Conservation (phyloP, 139 green algal species). For the Chlamydomonas sp. region DNA sequence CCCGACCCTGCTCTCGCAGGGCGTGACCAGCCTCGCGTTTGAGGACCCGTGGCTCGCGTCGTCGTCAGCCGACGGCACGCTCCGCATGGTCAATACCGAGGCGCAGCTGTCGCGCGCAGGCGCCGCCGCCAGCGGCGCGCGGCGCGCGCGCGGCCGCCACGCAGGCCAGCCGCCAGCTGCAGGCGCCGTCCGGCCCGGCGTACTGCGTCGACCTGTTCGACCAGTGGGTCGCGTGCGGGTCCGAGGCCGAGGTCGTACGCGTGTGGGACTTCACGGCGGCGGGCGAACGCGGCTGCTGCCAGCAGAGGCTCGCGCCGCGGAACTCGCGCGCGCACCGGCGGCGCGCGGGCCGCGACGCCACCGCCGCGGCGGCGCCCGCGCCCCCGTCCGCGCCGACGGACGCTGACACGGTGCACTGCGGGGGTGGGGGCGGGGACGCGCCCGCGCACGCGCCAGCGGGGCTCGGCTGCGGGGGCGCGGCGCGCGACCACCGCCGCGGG, state of each 20-base stretch:
- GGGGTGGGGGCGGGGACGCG: too few species aligned
- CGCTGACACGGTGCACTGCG: too few species aligned
- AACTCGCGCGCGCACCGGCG: too few species aligned
- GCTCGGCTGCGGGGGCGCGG: too few species aligned
- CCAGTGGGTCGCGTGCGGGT: slow-evolving; percentile 37
- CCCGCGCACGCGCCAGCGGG: too few species aligned
- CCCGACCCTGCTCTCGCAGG: not conserved
- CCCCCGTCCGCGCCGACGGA: too few species aligned
- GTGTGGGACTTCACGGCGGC: slow-evolving; percentile 41
- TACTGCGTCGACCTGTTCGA: slow-evolving; percentile 43
- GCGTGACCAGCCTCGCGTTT: slow-evolving; percentile 35
- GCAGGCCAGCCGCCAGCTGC: slow-evolving; percentile 21
- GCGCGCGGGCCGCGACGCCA: too few species aligned
- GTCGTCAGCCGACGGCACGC: slow-evolving; percentile 12
- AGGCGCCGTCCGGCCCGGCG: slow-evolving; percentile 15
- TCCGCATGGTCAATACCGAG: slow-evolving; percentile 20
- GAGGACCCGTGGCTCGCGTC: slow-evolving; percentile 62
- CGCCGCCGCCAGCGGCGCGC: not conserved
- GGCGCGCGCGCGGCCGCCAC: too few species aligned
- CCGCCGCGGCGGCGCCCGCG: too few species aligned
- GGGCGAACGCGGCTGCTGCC: too few species aligned
- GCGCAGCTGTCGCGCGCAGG: not conserved
- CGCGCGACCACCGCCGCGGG: too few species aligned
- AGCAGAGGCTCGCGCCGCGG: too few species aligned
- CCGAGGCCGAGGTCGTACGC: slow-evolving; percentile 24